phyloP scores from a whole-genome alignment of 179 eudicot species.

The Gypsophila paniculata region DNA sequence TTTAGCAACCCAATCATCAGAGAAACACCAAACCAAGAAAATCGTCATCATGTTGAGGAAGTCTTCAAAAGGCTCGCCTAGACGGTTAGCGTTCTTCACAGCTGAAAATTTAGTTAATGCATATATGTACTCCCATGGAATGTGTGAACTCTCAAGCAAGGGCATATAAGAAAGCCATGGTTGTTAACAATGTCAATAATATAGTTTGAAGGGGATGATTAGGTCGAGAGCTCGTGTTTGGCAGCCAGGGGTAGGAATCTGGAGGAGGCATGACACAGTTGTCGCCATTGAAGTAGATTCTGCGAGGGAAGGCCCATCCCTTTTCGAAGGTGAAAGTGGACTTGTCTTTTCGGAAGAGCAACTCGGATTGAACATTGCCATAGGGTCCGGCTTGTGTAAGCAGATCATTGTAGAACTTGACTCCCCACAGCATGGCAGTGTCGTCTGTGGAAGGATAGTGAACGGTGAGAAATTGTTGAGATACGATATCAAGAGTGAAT shows the following conservation, averaged over 20 bases:
- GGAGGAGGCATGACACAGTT: conserved; percentile 27
- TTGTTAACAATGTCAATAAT: conserved; percentile 1
- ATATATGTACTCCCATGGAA: conserved; percentile 7
- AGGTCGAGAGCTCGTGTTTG: conserved; percentile 19
- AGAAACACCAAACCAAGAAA: neutral
- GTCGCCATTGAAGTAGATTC: conserved; percentile 29
- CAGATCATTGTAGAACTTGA: conserved; percentile 16
- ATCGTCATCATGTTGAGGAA: neutral
- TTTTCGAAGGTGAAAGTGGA: conserved; percentile 23
- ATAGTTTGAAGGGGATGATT: neutral
- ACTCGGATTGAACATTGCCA: conserved; percentile 29
- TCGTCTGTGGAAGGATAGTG: conserved; percentile 18
- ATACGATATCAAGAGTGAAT: too few species aligned
- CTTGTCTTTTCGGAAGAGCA: conserved; percentile 27
- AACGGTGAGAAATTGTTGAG: neutral
- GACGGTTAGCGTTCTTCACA: conserved; percentile 2
- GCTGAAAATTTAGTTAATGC: conserved; percentile 11
- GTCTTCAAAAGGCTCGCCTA: conserved; percentile 17
- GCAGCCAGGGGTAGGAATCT: conserved; percentile 24
- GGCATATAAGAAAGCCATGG: conserved; percentile 9
- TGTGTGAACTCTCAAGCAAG: conserved; percentile 14
- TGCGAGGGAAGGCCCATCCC: conserved; percentile 25
- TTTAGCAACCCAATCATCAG: conserved; percentile 18
- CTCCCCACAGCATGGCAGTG: conserved; percentile 30
- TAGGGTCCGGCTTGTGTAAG: conserved; percentile 18